Conservation (phyloP, 202 grass and related monocot genomes). For the Panicum virgatum region DNA sequence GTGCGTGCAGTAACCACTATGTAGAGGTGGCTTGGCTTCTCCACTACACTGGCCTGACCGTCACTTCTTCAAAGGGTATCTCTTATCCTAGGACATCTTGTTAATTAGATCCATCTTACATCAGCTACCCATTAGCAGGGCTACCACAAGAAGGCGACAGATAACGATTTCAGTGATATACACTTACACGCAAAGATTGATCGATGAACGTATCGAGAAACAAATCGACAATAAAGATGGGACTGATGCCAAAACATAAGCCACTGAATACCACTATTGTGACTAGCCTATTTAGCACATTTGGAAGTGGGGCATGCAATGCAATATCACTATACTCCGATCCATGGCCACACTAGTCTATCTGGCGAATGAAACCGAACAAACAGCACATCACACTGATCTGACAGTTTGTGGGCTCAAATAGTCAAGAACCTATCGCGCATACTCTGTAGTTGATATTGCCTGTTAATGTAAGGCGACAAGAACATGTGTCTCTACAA, state of each 20-base stretch:
- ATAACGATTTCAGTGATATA: conserved; percentile 5
- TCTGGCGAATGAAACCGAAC: background rate
- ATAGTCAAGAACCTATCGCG: background rate
- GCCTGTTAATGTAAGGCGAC: background rate
- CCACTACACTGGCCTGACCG: background rate
- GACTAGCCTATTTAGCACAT: conserved; percentile 11
- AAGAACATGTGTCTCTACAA: conserved; percentile 15
- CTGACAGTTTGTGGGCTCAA: conserved; percentile 4
- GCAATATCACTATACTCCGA: conserved; percentile 21
- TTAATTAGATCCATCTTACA: conserved; percentile 12
- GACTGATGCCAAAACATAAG: conserved; percentile 18
- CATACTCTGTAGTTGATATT: background rate
- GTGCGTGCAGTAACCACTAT: background rate
- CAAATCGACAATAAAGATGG: conserved; percentile 5
- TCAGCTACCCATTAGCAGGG: conserved; percentile 9
- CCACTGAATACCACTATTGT: conserved; percentile 13
- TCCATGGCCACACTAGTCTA: background rate
- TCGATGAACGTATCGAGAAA: background rate
- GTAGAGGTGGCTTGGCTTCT: background rate
- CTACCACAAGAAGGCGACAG: conserved; percentile 19
- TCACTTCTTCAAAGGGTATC: conserved; percentile 20
- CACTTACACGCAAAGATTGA: background rate
- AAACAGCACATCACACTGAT: background rate
- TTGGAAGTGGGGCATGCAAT: conserved; percentile 23
- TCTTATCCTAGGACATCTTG: conserved; percentile 3